Evolutionary conservation across 768 basidiomycete genomes (phyloP), one percentile per base, ranked within the genome.

Genomic region (Termitomyces sp.): DNA sequence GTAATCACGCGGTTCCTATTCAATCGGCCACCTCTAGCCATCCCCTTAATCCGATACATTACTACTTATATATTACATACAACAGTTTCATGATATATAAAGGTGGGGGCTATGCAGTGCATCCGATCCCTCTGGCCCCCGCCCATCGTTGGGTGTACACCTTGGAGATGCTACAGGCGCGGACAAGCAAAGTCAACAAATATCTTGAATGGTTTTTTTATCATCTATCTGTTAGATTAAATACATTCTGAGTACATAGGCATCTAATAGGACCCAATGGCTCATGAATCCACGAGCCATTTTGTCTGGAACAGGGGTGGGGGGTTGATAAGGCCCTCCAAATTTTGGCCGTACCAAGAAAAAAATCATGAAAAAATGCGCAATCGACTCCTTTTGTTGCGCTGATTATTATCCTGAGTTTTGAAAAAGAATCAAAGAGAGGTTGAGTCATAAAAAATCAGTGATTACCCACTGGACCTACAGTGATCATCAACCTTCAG

Each of bases 311-410:
- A 52, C n/a, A 25, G 15, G 40, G 50, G 29, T 46, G 42, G 50
- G 42, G 59, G 48, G 50, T 17, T 43, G 38, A 51, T 42, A 25
- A 36, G 47, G 53, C 49, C 20, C 61, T 52, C 52, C 59, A 68
- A 68, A 63, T 36, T 53, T 65, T 68, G 58, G 63, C 57, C 61
- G 40, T 48, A 57, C 60, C 59, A 25, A 58, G 66, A 69, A 43
- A 57, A 69, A 69, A 69, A 64, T 43, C 40, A 60, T 43, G 65
- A 63, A 68, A 66, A 69, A 68, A 66, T 63, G 57, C 29, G 38
- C 55, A 69, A 68, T 68, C 57, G 56, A 66, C 61, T 56, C 58
- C 63, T 66, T 65, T 69, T 51, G 17, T 53, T 61, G 53, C 53
- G 52, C 58, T 58, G 56, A 53, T 42, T 60, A 46, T 63, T 32